phyloP scores from a whole-genome alignment of 768 basidiomycete species.

The Tricholoma saponaceum region DNA sequence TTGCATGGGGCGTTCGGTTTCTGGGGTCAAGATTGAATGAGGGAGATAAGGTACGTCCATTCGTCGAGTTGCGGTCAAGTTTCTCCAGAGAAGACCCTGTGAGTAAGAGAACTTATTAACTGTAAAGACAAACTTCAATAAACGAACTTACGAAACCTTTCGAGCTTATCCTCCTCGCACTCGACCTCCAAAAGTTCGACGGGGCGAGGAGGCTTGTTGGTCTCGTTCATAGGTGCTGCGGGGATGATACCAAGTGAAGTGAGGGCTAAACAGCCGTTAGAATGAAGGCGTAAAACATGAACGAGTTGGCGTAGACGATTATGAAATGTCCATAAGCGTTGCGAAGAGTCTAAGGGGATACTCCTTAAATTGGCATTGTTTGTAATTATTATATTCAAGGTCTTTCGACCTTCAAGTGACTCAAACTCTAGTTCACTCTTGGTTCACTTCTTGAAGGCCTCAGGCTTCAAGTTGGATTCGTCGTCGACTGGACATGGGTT shows the following conservation, averaged over 20 bases:
- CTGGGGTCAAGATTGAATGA: neutral
- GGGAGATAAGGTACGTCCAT: neutral
- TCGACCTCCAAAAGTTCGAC: neutral
- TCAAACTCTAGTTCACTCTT: too few relatives aligned
- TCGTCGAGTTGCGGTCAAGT: neutral
- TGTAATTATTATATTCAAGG: neutral
- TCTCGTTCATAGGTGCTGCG: neutral
- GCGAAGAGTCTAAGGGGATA: neutral
- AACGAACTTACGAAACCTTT: conserved; percentile 1
- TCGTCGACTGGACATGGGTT: too few relatives aligned
- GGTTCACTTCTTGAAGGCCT: too few relatives aligned
- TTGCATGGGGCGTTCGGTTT: conserved; percentile 19
- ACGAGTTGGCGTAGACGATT: neutral
- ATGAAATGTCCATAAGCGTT: neutral
- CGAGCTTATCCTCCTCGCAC: conserved; percentile 1
- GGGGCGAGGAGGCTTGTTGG: neutral
- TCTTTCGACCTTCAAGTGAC: neutral
- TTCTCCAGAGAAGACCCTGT: conserved; percentile 1
- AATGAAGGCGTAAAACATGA: neutral
- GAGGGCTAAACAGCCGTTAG: neutral
- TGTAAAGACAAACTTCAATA: neutral
- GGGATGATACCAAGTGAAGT: neutral
- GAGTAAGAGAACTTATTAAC: neutral
- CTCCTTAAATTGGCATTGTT: neutral
- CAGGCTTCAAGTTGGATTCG: too few relatives aligned